Conservation (phyloP, 2,329 filamentous ascomycete species). For the Penicillium sp. region DNA sequence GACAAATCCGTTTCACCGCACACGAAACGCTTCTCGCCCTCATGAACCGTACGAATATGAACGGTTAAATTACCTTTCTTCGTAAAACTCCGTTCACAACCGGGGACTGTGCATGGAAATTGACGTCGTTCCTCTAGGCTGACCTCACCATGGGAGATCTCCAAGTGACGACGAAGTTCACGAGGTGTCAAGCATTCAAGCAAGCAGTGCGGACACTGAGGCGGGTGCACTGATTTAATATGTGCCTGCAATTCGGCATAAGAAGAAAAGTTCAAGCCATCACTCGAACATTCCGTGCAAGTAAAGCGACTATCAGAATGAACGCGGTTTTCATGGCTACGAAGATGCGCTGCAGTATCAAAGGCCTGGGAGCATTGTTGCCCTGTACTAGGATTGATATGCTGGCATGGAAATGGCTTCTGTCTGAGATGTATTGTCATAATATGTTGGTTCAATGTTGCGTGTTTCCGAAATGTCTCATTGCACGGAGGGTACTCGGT, state of each 20-base stretch:
- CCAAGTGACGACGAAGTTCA: conserved; percentile 71
- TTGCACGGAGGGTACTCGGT: conserved; percentile 66
- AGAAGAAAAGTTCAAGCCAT: conserved; percentile 60
- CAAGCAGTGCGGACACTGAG: conserved; percentile 69
- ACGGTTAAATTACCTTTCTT: conserved; percentile 77
- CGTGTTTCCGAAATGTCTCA: conserved; percentile 79
- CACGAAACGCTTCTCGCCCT: conserved; percentile 68
- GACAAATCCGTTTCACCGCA: conserved; percentile 68
- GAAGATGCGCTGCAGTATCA: conserved; percentile 67
- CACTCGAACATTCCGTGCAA: conserved; percentile 67
- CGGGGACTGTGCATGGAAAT: conserved; percentile 62
- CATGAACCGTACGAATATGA: conserved; percentile 73
- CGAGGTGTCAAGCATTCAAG: conserved; percentile 62
- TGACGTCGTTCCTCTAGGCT: conserved; percentile 60
- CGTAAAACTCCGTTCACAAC: conserved; percentile 74
- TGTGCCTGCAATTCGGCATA: conserved; percentile 69
- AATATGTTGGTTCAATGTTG: conserved; percentile 80
- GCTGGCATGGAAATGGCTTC: conserved; percentile 67
- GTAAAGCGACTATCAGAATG: conserved; percentile 70
- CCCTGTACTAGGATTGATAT: conserved; percentile 51
- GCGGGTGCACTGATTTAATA: conserved; percentile 67
- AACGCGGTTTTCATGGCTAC: conserved; percentile 64
- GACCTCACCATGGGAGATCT: conserved; percentile 66
- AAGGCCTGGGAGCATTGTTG: conserved; percentile 65
- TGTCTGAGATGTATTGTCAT: conserved; percentile 68